Base-by-base conservation (phyloP, 441 rosid species). In the Pelargonium citronellum region DNA sequence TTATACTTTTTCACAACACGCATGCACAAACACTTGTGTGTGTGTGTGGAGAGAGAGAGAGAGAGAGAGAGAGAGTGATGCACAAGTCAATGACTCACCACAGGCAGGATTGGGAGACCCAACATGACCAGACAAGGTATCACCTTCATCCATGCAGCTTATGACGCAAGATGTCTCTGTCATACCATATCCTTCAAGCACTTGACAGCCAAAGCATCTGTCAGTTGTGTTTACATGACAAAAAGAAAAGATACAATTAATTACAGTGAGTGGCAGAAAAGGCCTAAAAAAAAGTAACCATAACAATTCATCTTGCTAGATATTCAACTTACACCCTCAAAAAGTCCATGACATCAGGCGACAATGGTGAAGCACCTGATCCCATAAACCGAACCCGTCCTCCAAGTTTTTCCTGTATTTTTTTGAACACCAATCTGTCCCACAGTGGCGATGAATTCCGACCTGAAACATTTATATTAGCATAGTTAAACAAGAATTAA, bases 351-450 rank as follows among this genome's bases (percentile, higher is more conserved):
- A 95, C 96, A 81, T 92, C 97, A 77, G 99, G 91, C 76, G 99
- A 90, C 83, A 95, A 73, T 46, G 99, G 99, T 75, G 99, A 90
- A 81, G 99, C 99, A 49, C 98, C 99, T 63, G 97, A 95, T 15
- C 71, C 77, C 76, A 92, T 80, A 71, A 89, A 70, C 20, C 97
- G 97, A 64, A 95, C 96, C 68, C 93, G 87, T 47, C 99, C 99
- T 71, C 99, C 99, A 65, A 95, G 98, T 76, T 80, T 90, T 65
- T 80, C 96, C 71, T 74, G 86, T 74, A 95, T 89, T 83, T 92
- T 92, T 84, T 95, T 90, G 83, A 95, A 95, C 67, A 95, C 97
- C 87, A 95, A 78, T 79, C 91, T 88, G 75, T 92, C 99, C 99
- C 99, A 95, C 83, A 95, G 84, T 46, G 98, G 97, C 77, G 99